Evolutionary conservation across 306 rosid species (phyloP).

Genomic region (Malus sylvestris): DNA sequence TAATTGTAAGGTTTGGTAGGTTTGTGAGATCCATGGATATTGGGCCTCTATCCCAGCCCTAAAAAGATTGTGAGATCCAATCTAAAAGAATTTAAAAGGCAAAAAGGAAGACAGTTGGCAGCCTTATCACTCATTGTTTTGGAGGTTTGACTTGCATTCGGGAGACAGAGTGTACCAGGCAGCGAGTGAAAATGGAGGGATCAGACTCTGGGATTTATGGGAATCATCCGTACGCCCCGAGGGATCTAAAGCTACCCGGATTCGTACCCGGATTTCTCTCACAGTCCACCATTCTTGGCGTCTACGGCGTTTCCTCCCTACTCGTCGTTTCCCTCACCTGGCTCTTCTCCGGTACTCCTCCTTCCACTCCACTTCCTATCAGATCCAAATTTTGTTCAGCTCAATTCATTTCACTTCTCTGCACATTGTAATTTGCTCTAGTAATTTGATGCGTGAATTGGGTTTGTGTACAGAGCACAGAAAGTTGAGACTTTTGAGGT

Average conservation of each 20-base stretch:
- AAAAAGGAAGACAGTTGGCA: not conserved
- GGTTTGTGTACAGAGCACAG: not conserved
- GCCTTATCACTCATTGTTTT: not conserved
- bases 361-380: not conserved
- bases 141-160: not conserved
- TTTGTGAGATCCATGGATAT: no score
- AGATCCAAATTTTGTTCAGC: not conserved
- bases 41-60: no score
- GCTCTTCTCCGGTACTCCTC: constrained; percentile 52
- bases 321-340: constrained; percentile 38
- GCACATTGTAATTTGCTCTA: not conserved
- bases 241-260: constrained; percentile 48
- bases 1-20: no score
- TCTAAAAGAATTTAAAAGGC: not conserved
- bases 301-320: constrained; percentile 33
- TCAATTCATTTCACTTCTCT: not conserved
- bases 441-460: not conserved
- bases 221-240: constrained; percentile 64
- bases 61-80: not conserved
- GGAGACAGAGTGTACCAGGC: not conserved
- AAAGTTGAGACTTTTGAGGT: not conserved
- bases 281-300: constrained; percentile 38
- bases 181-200: constrained; percentile 24
- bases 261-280: constrained; percentile 55
- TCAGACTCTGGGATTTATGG: constrained; percentile 10